Conservation (phyloP, 2,329 filamentous ascomycete genomes). For the Cephalotrichum gorgonifer region DNA sequence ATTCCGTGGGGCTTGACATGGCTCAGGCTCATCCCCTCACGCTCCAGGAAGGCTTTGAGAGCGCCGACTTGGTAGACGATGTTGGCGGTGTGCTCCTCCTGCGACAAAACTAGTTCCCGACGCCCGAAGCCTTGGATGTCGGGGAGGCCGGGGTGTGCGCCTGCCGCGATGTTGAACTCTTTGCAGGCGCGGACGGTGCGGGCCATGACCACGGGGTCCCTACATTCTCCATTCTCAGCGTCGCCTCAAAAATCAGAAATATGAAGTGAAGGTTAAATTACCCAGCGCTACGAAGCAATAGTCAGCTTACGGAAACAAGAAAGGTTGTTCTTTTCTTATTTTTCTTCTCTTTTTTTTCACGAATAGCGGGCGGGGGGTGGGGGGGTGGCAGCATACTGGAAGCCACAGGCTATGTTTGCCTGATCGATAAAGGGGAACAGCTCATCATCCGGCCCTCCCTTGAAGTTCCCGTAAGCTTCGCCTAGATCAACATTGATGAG, state of each 20-base stretch:
- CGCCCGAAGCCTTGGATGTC: slow-evolving; percentile 7
- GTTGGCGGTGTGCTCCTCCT: slow-evolving; percentile 6
- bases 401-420: slow-evolving; percentile 50
- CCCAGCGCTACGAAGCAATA: background rate
- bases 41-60: slow-evolving; percentile 8
- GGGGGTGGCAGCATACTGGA: slow-evolving; percentile 30
- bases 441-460: slow-evolving; percentile 44
- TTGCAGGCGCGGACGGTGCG: slow-evolving; percentile 3
- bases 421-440: slow-evolving; percentile 49
- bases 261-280: background rate
- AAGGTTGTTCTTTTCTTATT: too few species aligned
- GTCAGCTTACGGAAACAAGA: background rate
- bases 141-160: slow-evolving; percentile 7
- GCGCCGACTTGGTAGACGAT: slow-evolving; percentile 8
- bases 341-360: too few species aligned
- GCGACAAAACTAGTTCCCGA: slow-evolving; percentile 5
- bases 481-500: slow-evolving; percentile 33
- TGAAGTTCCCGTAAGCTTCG: slow-evolving; percentile 34
- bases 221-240: background rate
- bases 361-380: too few species aligned
- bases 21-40: slow-evolving; percentile 11
- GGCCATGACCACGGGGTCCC: slow-evolving; percentile 8
- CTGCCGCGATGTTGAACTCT: slow-evolving; percentile 3
- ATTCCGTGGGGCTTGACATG: slow-evolving; percentile 11
- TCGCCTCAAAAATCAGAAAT: too few species aligned